These are phyloP conservation scores for Datura wrightii DNA, from an alignment of 257 asterid genomes.

Conservation along the genomic window DNA sequence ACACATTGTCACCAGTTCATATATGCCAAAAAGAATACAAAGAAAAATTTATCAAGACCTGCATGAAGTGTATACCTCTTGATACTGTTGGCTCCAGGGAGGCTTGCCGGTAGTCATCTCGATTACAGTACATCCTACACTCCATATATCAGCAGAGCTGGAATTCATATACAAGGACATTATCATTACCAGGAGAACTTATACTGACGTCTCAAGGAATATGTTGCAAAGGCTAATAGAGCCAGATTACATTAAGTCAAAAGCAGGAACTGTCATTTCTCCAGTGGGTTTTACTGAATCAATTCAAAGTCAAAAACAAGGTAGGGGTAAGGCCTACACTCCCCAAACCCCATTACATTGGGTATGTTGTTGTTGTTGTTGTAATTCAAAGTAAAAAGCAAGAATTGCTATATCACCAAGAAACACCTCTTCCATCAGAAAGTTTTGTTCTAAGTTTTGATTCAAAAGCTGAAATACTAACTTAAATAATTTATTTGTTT, in stretches of 20 bases:
- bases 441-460: neutral
- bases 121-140: conserved; percentile 98
- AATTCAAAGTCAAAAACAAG: conserved; percentile 17
- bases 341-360: too few relatives aligned
- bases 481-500: neutral
- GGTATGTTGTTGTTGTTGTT: too few relatives aligned
- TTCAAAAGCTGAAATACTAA: neutral
- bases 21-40: conserved; percentile 16
- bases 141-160: conserved; percentile 99
- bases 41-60: neutral
- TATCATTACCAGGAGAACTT: conserved; percentile 23
- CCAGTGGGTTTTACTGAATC: neutral
- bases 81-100: conserved; percentile 99
- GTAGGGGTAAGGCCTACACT: too few relatives aligned
- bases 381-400: conserved; percentile 3
- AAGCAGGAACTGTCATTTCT: neutral
- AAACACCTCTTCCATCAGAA: conserved; percentile 23
- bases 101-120: conserved; percentile 99
- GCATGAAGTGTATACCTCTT: conserved; percentile 49
- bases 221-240: conserved; percentile 4
- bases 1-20: neutral
- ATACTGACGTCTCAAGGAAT: conserved; percentile 9
- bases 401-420: neutral
- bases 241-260: neutral
- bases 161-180: conserved; percentile 17